Conservation (phyloP, 495 filamentous ascomycete species). For the Tuber calosporum region DNA sequence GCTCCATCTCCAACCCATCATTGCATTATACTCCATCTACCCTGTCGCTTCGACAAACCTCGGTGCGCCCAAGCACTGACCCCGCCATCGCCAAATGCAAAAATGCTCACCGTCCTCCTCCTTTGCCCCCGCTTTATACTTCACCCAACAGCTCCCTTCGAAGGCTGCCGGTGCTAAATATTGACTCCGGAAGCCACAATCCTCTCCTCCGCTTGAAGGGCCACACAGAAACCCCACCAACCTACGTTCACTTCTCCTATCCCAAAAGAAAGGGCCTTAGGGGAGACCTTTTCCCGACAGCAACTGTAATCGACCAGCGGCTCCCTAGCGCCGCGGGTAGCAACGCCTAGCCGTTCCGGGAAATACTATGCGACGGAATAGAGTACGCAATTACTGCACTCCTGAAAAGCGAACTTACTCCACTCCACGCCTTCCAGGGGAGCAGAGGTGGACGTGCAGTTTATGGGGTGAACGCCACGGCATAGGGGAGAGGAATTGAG, state of each 20-base stretch:
- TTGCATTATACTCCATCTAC: background rate
- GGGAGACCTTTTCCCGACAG: conserved; percentile 29
- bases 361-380: conserved; percentile 10
- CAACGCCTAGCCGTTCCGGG: conserved; percentile 27
- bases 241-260: conserved; percentile 48
- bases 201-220: conserved; percentile 42
- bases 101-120: conserved; percentile 21
- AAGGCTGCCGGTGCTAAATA: conserved; percentile 49
- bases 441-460: conserved; percentile 42
- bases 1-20: background rate
- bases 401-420: conserved; percentile 27
- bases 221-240: conserved; percentile 42
- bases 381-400: conserved; percentile 8
- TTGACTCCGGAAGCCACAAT: conserved; percentile 43
- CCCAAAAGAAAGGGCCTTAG: conserved; percentile 10
- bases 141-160: conserved; percentile 44
- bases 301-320: conserved; percentile 20
- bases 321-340: background rate
- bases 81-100: background rate
- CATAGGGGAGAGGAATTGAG: conserved; percentile 16
- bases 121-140: conserved; percentile 34
- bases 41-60: background rate
- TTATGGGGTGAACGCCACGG: conserved; percentile 43
- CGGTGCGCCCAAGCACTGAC: background rate
- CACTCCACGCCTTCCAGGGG: conserved; percentile 25